phyloP scores from a whole-genome alignment of 2,329 filamentous ascomycete genomes.

The Ramularia endophylla region DNA sequence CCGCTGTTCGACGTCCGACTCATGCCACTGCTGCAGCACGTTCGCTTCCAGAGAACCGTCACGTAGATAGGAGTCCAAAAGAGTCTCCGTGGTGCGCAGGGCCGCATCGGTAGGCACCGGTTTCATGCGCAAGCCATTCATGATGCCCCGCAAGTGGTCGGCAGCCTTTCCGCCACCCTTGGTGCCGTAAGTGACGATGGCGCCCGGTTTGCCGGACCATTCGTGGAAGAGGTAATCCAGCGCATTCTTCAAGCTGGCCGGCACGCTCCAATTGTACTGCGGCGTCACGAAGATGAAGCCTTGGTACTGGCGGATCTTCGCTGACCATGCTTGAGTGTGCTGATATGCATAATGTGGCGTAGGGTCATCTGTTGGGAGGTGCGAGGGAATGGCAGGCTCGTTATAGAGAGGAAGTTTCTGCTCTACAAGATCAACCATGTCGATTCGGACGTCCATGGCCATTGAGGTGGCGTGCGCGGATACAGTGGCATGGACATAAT shows the following conservation, averaged over 20 bases:
- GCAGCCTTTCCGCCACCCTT: constrained; percentile 31
- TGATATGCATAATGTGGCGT: constrained; percentile 33
- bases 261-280: constrained; percentile 53
- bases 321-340: constrained; percentile 43
- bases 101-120: neutral
- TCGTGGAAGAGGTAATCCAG: constrained; percentile 57
- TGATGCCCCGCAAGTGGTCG: constrained; percentile 1
- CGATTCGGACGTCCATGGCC: constrained; percentile 1
- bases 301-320: constrained; percentile 40
- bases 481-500: neutral
- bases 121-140: neutral
- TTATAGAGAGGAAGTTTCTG: constrained; percentile 43
- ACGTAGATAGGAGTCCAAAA: neutral
- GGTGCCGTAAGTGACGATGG: constrained; percentile 51
- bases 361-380: constrained; percentile 10
- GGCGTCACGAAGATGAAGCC: constrained; percentile 48
- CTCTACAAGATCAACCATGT: constrained; percentile 33
- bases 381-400: constrained; percentile 36
- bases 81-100: neutral
- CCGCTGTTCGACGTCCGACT: neutral
- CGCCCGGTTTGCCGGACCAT: constrained; percentile 51
- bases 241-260: constrained; percentile 54
- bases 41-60: neutral
- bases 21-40: neutral
- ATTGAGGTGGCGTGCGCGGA: neutral